Base-by-base conservation (phyloP, 2,329 filamentous ascomycete species). In the Parasarocladium wereldwijsianum region DNA sequence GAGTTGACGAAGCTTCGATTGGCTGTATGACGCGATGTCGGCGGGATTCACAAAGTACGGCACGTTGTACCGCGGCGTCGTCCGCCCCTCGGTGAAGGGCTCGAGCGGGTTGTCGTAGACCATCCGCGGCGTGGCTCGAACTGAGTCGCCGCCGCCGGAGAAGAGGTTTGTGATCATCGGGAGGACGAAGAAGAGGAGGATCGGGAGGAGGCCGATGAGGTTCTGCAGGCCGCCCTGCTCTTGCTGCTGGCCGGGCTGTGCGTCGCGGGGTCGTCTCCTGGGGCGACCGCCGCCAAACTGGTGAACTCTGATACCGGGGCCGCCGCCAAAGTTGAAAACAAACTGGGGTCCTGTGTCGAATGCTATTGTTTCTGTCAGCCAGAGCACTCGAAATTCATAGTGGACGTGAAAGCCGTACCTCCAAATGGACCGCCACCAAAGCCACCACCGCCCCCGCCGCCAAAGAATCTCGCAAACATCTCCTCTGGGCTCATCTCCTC, bases 391-490 rank as follows among this genome's bases (percentile, higher is more conserved):
- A n/a, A n/a, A n/a, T n/a, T n/a, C n/a, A n/a, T n/a, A n/a, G n/a
- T n/a, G n/a, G n/a, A n/a, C n/a, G n/a, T n/a, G n/a, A n/a, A n/a
- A 32, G 35, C 29, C 50, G 50, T 36, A 60, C 53, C 55, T 38
- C 55, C 62, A 44, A 63, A 61, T 4, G 49, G 52, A 51, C 51
- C 65, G 52, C 57, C 70, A 58, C 17, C 24, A 17, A 31, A 24
- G 25, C 32, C 32, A 24, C 34, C 32, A 17, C 32, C 32, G 14
- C 35, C 74, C 27, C 70, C 76, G 24, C 81, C 85, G 27, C 83
- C 83, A 60, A 98, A 98, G 67, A 98, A 98, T 38, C 87, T 74
- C 49, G 87, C 77, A 59, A 98, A 98, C 64, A 98, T 71, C 55
- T 98, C 90, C 54, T 98, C 90, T 0, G 90, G 86, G 32, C 81